Evolutionary conservation across 2,329 filamentous ascomycete species (phyloP), one percentile per base, ranked within the genome.

Genomic region (Pestalotiopsis sp.): DNA sequence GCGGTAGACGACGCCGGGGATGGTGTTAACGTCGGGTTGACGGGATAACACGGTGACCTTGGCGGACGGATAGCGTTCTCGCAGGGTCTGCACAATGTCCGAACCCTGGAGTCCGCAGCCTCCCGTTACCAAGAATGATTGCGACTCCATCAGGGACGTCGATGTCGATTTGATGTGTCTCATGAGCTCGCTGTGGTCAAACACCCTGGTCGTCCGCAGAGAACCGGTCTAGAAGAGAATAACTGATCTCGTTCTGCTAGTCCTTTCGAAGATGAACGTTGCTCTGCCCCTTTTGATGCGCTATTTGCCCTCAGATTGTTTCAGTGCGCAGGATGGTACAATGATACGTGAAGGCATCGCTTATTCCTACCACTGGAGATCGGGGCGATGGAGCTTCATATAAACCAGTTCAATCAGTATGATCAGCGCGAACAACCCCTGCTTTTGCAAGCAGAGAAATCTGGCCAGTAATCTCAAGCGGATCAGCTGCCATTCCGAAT

Each of bases 101-200:
- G 82, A 81, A 62, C 86, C 86, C 49, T 88, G 76, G 72, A 88
- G 87, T 38, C 86, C 86, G 72, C 86, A 88, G 73, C 86, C 86
- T 65, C 86, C 86, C 49, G 87, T 82, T 61, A 89, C 83, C 63
- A 88, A 81, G 73, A 71, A 71, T 6, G 69, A 72, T 49, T 72
- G 69, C 3, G 23, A 20, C 4, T 64, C 66, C 70, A 71, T 71
- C 13, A 36, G 25, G 12, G 23, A 27, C 27, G 57, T n/a, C 20
- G 57, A 59, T 27, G 23, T 17, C 25, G 36, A 7, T 36, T 7
- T 12, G 12, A 7, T 38, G n/a, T 38, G 27, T 13, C 27, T 23
- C 61, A 41, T 23, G 31, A 20, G n/a, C 27, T 63, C 20, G 31
- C 14, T 39, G n/a, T 36, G n/a, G 20, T 4, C 59, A 31, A n/a